phyloP scores from a whole-genome alignment of 305 asterid species.

The Fraxinus sp. region DNA sequence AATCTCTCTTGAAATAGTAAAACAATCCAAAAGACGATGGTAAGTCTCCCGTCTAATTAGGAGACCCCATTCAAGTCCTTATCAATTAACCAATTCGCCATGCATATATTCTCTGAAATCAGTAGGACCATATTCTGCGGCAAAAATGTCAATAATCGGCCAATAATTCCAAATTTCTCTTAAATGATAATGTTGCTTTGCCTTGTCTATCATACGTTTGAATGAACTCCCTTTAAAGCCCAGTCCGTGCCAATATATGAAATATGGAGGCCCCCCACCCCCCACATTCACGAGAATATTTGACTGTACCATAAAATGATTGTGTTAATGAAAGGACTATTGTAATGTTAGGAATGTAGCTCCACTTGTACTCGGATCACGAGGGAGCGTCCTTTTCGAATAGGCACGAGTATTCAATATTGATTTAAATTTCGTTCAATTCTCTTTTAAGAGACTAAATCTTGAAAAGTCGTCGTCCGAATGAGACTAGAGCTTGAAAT shows the following conservation, averaged over 20 bases:
- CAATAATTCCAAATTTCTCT: slow-evolving; percentile 30
- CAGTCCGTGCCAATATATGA: slow-evolving; percentile 14
- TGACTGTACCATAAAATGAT: slow-evolving; percentile 30
- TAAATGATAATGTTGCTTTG: neutral
- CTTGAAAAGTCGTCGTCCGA: neutral
- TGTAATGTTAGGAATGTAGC: neutral
- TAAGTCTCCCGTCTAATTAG: slow-evolving; percentile 12
- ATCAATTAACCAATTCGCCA: slow-evolving; percentile 12
- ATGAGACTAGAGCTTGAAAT: neutral
- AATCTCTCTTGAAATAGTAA: neutral
- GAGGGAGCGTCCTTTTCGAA: neutral
- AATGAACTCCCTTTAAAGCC: neutral
- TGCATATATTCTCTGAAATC: slow-evolving; percentile 22
- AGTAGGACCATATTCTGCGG: slow-evolving; percentile 39
- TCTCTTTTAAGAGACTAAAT: neutral
- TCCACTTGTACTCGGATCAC: neutral
- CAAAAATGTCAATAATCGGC: slow-evolving; percentile 20
- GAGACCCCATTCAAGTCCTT: slow-evolving; percentile 28
- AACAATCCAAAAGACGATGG: neutral
- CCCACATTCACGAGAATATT: slow-evolving; percentile 40
- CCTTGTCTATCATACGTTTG: slow-evolving; percentile 6
- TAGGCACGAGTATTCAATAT: neutral
- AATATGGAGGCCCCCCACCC: slow-evolving; percentile 26
- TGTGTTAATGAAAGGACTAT: slow-evolving; percentile 15
- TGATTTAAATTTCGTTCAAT: neutral